phyloP scores from a whole-genome alignment of 768 basidiomycete species.

The Dacryopinax primogenitus region DNA sequence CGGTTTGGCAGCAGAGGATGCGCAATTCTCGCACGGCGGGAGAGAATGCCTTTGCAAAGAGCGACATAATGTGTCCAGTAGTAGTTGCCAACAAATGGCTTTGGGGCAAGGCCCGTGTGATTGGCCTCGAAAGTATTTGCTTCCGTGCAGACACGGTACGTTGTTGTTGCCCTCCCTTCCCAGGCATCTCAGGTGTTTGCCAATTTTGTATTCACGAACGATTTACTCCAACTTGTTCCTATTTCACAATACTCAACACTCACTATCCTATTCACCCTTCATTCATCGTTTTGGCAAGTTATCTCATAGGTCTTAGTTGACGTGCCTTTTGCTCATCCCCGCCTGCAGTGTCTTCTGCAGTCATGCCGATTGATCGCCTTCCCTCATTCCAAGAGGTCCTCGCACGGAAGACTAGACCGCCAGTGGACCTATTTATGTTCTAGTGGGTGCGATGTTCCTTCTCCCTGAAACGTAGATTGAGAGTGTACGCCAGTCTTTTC shows the following conservation, averaged over 20 bases:
- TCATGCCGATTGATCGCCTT: slow-evolving; percentile 17
- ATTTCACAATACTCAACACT: too few relatives aligned
- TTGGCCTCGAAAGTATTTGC: neutral
- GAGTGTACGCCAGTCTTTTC: slow-evolving; percentile 53
- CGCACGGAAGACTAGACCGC: slow-evolving; percentile 77
- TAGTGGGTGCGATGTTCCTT: slow-evolving; percentile 50
- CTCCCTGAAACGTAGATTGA: neutral
- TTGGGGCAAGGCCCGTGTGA: too few relatives aligned
- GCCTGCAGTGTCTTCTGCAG: too few relatives aligned
- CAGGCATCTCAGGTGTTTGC: too few relatives aligned
- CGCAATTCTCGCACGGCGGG: slow-evolving; percentile 71
- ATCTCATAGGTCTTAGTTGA: too few relatives aligned
- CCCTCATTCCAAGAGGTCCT: slow-evolving; percentile 57
- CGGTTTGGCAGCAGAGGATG: slow-evolving; percentile 65
- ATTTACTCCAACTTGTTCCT: too few relatives aligned
- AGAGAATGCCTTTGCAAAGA: slow-evolving; percentile 60
- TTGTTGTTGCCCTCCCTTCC: too few relatives aligned
- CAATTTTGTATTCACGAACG: too few relatives aligned
- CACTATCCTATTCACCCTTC: too few relatives aligned
- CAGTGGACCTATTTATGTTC: slow-evolving; percentile 98
- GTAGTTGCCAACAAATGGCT: neutral
- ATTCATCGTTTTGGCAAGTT: too few relatives aligned
- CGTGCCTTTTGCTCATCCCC: too few relatives aligned
- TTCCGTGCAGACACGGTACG: too few relatives aligned
- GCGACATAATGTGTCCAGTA: slow-evolving; percentile 32